These are phyloP conservation scores for Hibiscus trionum DNA, from an alignment of 345 rosid species.

Conservation along the genomic window DNA sequence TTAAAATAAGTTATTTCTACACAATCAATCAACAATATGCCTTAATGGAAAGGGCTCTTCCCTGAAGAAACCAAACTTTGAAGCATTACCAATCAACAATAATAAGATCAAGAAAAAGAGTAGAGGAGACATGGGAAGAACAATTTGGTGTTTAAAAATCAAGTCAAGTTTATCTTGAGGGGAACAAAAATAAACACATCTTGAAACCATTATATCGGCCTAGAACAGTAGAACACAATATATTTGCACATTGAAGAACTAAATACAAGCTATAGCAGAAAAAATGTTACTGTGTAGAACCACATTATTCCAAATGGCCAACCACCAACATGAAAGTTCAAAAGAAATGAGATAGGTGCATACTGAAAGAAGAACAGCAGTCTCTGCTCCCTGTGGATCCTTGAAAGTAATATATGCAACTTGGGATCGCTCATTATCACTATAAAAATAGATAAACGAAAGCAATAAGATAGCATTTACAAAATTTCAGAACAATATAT, in stretches of 20 bases:
- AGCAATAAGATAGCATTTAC: not conserved
- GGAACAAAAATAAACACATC: no score
- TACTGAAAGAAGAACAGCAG: constrained; percentile 85
- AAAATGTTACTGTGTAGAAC: not conserved
- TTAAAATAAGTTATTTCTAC: no score
- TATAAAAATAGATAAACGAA: constrained; percentile 12
- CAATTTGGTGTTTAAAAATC: no score
- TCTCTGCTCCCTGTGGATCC: constrained; percentile 77
- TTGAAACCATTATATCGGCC: no score
- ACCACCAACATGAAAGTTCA: constrained; percentile 1
- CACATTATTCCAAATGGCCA: not conserved
- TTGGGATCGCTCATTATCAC: constrained; percentile 48
- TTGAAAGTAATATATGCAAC: constrained; percentile 71
- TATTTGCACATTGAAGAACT: not conserved
- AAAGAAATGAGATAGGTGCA: constrained; percentile 13
- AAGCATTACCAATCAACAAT: no score
- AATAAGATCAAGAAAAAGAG: no score
- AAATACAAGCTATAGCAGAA: not conserved
- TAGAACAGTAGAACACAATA: no score
- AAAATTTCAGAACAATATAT: not conserved
- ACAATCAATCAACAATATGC: no score
- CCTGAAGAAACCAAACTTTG: no score
- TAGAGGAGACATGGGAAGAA: no score
- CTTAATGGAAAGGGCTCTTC: no score
- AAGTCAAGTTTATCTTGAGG: no score